These are phyloP conservation scores for Quercus suber DNA, from an alignment of 306 rosid species.

Conservation along the genomic window DNA sequence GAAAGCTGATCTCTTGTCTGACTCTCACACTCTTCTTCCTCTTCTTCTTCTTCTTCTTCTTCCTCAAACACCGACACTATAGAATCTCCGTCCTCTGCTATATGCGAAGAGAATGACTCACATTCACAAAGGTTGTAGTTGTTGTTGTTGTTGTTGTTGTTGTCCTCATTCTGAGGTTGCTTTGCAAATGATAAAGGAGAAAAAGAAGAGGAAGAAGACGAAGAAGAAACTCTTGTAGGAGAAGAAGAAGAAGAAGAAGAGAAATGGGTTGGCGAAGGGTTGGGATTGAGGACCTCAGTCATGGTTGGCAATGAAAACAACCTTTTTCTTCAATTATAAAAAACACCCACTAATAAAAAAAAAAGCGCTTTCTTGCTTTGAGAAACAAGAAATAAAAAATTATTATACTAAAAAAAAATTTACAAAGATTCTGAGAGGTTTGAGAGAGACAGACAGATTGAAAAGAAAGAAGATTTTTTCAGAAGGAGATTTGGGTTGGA, in stretches of 20 bases:
- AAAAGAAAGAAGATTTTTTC: slow-evolving; percentile 1
- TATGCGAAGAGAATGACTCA: slow-evolving; percentile 22
- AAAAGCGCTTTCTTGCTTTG: slow-evolving; percentile 7
- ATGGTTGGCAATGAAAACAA: slow-evolving; percentile 68
- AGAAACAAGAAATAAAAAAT: slow-evolving; percentile 12
- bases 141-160: not conserved
- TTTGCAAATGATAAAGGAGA: slow-evolving; percentile 11
- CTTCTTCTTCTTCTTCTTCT: slow-evolving; percentile 15
- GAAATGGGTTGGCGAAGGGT: slow-evolving; percentile 52
- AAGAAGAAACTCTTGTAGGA: slow-evolving; percentile 32
- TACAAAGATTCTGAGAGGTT: not conserved
- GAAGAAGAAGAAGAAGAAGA: slow-evolving; percentile 27
- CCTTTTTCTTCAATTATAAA: slow-evolving; percentile 38
- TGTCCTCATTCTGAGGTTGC: slow-evolving; percentile 28
- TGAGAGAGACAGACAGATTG: not conserved
- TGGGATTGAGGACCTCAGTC: slow-evolving; percentile 60
- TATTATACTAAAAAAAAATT: not conserved
- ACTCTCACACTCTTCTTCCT: slow-evolving; percentile 22
- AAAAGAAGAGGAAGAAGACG: slow-evolving; percentile 32
- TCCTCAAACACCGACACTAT: slow-evolving; percentile 22
- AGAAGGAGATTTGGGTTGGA: slow-evolving; percentile 21
- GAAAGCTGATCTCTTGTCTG: slow-evolving; percentile 47
- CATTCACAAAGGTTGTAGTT: slow-evolving; percentile 8
- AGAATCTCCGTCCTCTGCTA: slow-evolving; percentile 25
- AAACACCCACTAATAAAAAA: not conserved